Evolutionary conservation across 768 basidiomycete species (phyloP), one percentile per base, ranked within the genome.

Genomic region (Mycena capillaripes): DNA sequence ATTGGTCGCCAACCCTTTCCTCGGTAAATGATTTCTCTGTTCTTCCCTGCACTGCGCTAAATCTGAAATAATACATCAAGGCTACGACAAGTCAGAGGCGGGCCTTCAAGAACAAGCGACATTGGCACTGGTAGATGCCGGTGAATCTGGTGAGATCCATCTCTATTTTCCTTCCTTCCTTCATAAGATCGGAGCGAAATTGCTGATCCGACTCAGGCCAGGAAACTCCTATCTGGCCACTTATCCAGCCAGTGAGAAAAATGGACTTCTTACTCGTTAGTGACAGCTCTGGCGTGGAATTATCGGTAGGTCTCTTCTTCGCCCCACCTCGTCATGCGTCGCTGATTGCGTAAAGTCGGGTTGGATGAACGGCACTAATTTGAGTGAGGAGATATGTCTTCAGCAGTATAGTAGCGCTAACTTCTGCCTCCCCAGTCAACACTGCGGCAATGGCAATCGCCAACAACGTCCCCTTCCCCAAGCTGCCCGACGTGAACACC

Each of bases 81-180:
- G 52, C 36, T 65, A 65, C 52, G 3, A 42, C 27, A 9, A 55
- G 27, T 65, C 64, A 27, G 64, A 65, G 27, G 64, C 53, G 27
- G 64, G 64, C 17, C 64, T 65, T 44, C 64, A 65, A 56, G 27
- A 65, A 32, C 64, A 65, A 56, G 52, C 25, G 40, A 65, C 52
- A 40, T 44, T 65, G 64, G 64, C 21, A 55, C 29, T 65, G 29
- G 64, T 65, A 11, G 64, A 65, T 65, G 64, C 52, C 17, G 64
- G 64, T 40, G 64, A 65, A 65, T 65, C 64, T 65, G 64, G 64
- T 65, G 64, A 56, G 52, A 65, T 65, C 4, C 53, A 42, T 55
- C 30, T 40, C 52, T 44, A 9, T 29, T n/a, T 52, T 52, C 50
- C n/a, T 29, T 29, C 12, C 52, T 53, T 53, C 29, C 52, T 53